Evolutionary conservation across 768 basidiomycete genomes (phyloP), one percentile per base, ranked within the genome.

Genomic region (Leccinum rimulosum): DNA sequence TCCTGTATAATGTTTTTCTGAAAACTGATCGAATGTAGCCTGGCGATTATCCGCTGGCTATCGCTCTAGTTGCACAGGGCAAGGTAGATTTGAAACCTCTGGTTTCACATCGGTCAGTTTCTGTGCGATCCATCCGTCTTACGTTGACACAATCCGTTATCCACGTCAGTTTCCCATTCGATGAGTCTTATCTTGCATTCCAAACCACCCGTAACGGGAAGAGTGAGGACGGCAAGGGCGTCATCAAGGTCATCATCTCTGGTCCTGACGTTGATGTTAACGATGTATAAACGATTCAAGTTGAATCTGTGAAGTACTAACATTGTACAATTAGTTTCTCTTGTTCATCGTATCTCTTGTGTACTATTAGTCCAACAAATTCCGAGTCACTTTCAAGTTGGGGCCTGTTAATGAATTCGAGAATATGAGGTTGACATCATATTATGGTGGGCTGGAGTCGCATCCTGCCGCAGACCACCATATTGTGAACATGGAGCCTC

Each of bases 241-340:
- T 95, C 47, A 95, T 96, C 69, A 96, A 97, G 75, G 87, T 84
- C 35, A 87, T 96, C 62, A 93, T 95, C 64, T 89, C 88, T 51
- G 92, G 92, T 6, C 91, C 91, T 47, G 88, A 80, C 64, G 81
- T 86, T 50, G 66, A 76, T 22, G 63, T 79, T 55, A 77, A 80
- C 54, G 75, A 77, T 52, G 36, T 71, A 50, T 82, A 65, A 73
- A 58, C 19, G 19, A 22, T 9, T 43, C 15, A 15, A 36, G 15
- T 15, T 6, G 33, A 10, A 14, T 35, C 14, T 6, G 11, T 43
- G 38, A 45, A 30, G 31, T 6, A 36, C 35, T 47, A 27, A 36
- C 36, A 36, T 28, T 19, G 56, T 35, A 35, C 10, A 58, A 36
- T 5, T 35, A 33, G 12, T 28, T 7, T 7, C 14, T 14, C 19